A percentile compares a stretch with the other conserved stretches of the same genome.
phyloP scores from a whole-genome alignment of 306 rosid genomes.

The Fagus sylvatica region DNA sequence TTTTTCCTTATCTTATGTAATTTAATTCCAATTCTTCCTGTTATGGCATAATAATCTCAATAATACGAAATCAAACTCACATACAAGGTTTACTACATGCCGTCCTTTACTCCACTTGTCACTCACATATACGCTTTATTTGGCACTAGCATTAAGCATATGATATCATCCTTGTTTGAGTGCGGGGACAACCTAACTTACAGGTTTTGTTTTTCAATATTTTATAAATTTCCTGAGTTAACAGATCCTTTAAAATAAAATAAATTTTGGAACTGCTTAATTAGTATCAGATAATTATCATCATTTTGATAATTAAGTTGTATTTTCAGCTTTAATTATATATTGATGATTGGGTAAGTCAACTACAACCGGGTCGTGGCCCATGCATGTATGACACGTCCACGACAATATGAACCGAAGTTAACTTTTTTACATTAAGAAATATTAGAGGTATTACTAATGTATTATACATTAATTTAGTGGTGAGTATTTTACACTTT shows the following conservation, averaged over 20 bases:
- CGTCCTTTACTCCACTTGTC: slow-evolving; percentile 48
- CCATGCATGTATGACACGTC: slow-evolving; percentile 43
- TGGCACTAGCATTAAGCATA: background rate
- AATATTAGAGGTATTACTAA: background rate
- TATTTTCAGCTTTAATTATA: background rate
- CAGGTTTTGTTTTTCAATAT: slow-evolving; percentile 20
- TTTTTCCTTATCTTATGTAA: slow-evolving; percentile 9
- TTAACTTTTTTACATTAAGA: background rate
- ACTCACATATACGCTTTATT: background rate
- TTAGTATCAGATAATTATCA: background rate
- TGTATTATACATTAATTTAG: background rate
- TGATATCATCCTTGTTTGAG: slow-evolving; percentile 27
- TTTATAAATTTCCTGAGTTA: slow-evolving; percentile 6
- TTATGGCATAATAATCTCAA: slow-evolving; percentile 11
- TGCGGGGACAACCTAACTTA: slow-evolving; percentile 33
- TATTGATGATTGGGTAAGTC: slow-evolving; percentile 17
- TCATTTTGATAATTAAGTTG: background rate
- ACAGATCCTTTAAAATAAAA: background rate
- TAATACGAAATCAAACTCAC: slow-evolving; percentile 5
- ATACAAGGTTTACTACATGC: slow-evolving; percentile 28
- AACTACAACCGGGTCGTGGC: slow-evolving; percentile 20
- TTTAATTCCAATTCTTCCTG: background rate
- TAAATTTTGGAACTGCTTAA: background rate
- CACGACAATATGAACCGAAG: background rate
- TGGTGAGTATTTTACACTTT: background rate